These are phyloP conservation scores for Metrosideros polymorpha DNA, from an alignment of 441 rosid genomes.

Conservation along the genomic window DNA sequence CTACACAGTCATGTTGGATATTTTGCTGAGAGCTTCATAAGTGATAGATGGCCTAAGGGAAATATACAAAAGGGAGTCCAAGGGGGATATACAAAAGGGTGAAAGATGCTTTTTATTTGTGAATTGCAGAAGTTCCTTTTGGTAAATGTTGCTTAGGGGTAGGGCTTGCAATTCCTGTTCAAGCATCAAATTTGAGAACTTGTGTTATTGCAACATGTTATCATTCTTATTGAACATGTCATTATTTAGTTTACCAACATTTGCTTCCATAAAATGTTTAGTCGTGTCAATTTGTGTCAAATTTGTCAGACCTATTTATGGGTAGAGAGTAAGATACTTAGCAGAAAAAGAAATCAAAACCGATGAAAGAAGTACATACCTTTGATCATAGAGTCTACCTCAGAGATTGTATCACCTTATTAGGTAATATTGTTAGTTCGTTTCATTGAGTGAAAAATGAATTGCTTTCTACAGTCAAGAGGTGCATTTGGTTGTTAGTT, in stretches of 20 bases:
- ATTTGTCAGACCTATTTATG: neutral
- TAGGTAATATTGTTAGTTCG: neutral
- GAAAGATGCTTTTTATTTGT: neutral
- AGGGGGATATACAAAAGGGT: neutral
- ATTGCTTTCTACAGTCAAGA: neutral
- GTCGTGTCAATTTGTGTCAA: neutral
- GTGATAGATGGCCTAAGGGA: neutral
- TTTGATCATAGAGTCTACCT: neutral
- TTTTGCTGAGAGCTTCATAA: neutral
- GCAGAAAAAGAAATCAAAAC: neutral
- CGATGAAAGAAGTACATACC: neutral
- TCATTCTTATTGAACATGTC: neutral
- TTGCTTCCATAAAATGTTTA: neutral
- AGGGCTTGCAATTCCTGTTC: neutral
- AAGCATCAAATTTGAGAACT: neutral
- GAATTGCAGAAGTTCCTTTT: neutral
- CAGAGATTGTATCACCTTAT: neutral
- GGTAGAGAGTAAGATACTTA: neutral
- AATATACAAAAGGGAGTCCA: neutral
- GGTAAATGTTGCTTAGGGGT: neutral
- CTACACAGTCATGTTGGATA: neutral
- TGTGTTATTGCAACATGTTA: neutral
- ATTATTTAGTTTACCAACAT: neutral
- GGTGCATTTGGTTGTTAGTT: neutral
- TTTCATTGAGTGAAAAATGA: neutral